Evolutionary conservation across 768 basidiomycete genomes (phyloP).

Genomic region (Auriscalpium orientale): DNA sequence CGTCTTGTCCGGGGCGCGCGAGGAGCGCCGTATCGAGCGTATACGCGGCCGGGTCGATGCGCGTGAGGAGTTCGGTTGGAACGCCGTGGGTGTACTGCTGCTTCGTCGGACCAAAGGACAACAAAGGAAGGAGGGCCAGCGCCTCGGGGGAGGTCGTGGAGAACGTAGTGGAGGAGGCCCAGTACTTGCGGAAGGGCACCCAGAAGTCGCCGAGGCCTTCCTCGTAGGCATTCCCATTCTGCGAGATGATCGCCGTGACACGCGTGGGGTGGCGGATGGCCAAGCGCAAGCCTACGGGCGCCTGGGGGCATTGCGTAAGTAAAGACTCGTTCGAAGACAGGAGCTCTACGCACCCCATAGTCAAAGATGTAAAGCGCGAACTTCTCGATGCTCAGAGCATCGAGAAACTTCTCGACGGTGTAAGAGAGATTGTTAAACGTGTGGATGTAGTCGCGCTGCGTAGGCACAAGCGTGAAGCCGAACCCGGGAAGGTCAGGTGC

Average conservation of each 20-base stretch:
- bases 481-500: constrained; percentile 48
- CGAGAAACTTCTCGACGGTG: constrained; percentile 35
- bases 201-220: constrained; percentile 40
- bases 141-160: constrained; percentile 17
- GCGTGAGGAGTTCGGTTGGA: constrained; percentile 22
- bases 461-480: constrained; percentile 39
- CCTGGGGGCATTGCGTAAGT: neutral
- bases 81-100: constrained; percentile 32
- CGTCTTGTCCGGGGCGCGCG: constrained; percentile 30
- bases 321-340: neutral
- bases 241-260: constrained; percentile 37
- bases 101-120: constrained; percentile 27
- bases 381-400: constrained; percentile 29
- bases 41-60: constrained; percentile 31
- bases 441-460: constrained; percentile 29
- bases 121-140: constrained; percentile 18
- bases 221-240: constrained; percentile 43
- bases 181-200: constrained; percentile 26
- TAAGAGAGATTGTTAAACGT: constrained; percentile 33
- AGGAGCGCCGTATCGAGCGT: constrained; percentile 36
- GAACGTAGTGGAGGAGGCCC: constrained; percentile 15
- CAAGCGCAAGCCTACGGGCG: constrained; percentile 22
- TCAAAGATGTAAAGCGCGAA: constrained; percentile 44
- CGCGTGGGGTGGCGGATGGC: constrained; percentile 34
- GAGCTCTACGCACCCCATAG: constrained; percentile 34